Base-by-base conservation (phyloP, 2,329 filamentous ascomycete genomes). In the Aureobasidium sp. region DNA sequence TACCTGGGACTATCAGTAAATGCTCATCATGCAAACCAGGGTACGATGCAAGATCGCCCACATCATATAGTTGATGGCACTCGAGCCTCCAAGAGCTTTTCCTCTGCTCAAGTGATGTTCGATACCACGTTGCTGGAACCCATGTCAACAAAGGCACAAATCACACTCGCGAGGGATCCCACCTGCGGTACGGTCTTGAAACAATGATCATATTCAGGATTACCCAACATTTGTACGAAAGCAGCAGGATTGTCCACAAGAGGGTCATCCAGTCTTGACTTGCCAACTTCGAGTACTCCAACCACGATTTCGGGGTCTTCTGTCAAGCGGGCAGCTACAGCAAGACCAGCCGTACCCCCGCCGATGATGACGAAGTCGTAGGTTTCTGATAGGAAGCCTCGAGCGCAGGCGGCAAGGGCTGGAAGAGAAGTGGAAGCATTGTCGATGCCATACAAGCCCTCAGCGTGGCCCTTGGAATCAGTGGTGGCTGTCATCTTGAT, bases 11-110 rank as follows among this genome's bases (percentile, higher is more conserved):
- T 1, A 15, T 50, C 29, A 52, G 21, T 30, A 52, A 29, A 8
- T 10, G 7, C 10, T 2, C 3, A 21, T 37, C 5, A 15, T 37
- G 6, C 21, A 37, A 30, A 16, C 3, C 27, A 50, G 13, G 37
- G 34, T 4, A 15, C 3, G 6, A 27, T 11, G 16, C 15, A 29
- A n/a, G 39, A 30, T 5, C 5, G 53, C 59, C 48, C 27, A 62
- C 63, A 64, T 41, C 63, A 64, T 64, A 30, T 64, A 64, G 59
- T 77, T 77, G 55, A 77, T 72, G 0, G 70, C 70, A 15, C 69
- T 73, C 15, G 68, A 71, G 1, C 76, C 76, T 13, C 75, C 75
- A 2, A 77, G 63, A 2, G 68, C 67, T 58, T 70, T 72, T 8
- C 74, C 75, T 29, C 73, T 65, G 5, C 59, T 57, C 13, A 71